Evolutionary conservation across 179 eudicot genomes (phyloP), one percentile per base, ranked within the genome.

Genomic region (Silene coronaria): DNA sequence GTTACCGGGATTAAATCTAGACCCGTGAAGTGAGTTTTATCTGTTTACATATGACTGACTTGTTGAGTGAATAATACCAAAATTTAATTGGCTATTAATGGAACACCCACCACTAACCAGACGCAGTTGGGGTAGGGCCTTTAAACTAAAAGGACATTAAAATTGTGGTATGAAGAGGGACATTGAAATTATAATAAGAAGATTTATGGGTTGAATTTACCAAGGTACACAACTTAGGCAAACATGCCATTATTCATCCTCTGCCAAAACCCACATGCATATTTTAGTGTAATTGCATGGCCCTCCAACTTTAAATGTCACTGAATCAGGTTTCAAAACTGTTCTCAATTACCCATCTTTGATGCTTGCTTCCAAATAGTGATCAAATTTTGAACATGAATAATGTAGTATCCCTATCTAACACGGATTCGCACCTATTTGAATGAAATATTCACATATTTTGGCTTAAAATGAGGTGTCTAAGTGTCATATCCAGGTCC

Each of bases 11-110:
- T 2, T 2, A 51, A 3, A 51, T 3, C n/a, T 51, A n/a, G 57
- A 51, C 14, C 16, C n/a, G 6, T 53, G 2, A 53, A 53, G 58
- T 53, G 58, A 53, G 48, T 42, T 42, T 42, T 42, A 42, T 17
- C 17, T 53, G 7, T 17, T 53, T 36, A 9, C 48, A 70, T 13
- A 70, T 13, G 6, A 23, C 26, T 70, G 73, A 70, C 73, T 70
- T 46, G 36, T 23, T 48, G 17, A 48, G 22, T 45, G 30, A 42
- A 32, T 45, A 42, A 32, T 45, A 62, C 70, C 6, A 51, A 66
- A 23, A 75, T n/a, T 60, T 28, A 70, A 70, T 75, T 70, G 75
- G 78, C 19, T 46, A 80, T 80, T 71, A 71, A 80, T 71, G 21
- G 16, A 16, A 38, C 57, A 61, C 72, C 82, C 67, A 70, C 75